phyloP scores from a whole-genome alignment of 208 protist species.

The Porcisia deanei region DNA sequence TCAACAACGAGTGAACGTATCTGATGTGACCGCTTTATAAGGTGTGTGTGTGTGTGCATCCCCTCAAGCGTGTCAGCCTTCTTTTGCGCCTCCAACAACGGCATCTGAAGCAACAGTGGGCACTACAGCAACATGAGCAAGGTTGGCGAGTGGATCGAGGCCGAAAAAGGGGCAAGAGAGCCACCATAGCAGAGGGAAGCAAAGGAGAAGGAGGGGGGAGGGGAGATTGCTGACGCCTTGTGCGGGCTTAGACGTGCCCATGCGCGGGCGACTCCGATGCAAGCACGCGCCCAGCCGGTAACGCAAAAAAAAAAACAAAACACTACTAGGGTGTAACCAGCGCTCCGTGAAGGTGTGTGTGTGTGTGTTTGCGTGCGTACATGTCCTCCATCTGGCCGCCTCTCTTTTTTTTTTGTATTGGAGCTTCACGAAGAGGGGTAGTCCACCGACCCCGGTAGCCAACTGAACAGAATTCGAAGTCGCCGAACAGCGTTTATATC shows the following conservation, averaged over 20 bases:
- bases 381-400: background rate
- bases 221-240: background rate
- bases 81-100: no score
- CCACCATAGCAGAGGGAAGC: no score
- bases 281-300: no score
- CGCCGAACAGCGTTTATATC: constrained; percentile 9
- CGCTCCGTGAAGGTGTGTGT: background rate
- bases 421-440: background rate
- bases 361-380: background rate
- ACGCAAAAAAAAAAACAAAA: background rate
- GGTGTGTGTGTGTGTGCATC: no score
- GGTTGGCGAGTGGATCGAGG: background rate
- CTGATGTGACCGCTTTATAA: no score
- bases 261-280: background rate
- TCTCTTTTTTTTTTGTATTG: background rate
- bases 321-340: background rate
- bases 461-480: constrained; percentile 18
- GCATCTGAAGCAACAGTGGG: background rate
- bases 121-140: background rate
- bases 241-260: background rate
- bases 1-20: no score
- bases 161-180: no score
- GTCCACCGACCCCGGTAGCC: constrained; percentile 14
- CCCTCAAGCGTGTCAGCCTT: no score
- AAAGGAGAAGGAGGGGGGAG: background rate